phyloP scores from a whole-genome alignment of 2,329 filamentous ascomycete species.

The Alternaria arbusti region DNA sequence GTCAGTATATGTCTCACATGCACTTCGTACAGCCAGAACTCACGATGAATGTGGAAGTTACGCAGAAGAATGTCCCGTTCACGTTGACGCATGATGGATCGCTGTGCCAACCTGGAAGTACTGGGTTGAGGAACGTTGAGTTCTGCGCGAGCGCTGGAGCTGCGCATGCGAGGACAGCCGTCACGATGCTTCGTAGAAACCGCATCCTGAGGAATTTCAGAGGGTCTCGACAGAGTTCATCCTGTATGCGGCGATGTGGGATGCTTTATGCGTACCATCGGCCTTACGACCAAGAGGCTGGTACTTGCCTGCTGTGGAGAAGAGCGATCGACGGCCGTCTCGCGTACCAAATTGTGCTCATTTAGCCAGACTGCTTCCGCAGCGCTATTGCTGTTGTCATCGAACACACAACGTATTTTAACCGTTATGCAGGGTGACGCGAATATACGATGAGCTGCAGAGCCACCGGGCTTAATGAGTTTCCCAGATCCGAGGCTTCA shows the following conservation, averaged over 20 bases:
- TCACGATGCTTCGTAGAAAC: neutral
- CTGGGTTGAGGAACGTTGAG: slow-evolving; percentile 48
- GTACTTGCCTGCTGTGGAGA: neutral
- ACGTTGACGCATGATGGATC: slow-evolving; percentile 56
- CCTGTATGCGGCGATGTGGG: neutral
- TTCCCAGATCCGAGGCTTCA: neutral
- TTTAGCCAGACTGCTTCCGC: neutral
- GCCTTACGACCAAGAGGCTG: neutral
- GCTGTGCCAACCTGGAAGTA: slow-evolving; percentile 58
- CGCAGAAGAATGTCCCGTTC: slow-evolving; percentile 53
- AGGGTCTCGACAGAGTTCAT: neutral
- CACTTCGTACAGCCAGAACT: too few relatives aligned
- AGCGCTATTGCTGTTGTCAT: neutral
- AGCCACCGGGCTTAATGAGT: neutral
- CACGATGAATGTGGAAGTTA: slow-evolving; percentile 57
- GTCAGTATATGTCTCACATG: too few relatives aligned
- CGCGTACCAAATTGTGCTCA: neutral
- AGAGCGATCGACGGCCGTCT: neutral
- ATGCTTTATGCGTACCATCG: neutral
- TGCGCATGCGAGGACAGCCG: neutral
- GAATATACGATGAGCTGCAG: neutral
- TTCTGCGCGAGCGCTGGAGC: neutral
- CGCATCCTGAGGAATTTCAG: neutral
- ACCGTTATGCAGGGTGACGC: neutral
- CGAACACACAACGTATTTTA: neutral